Evolutionary conservation across 371 early-diverging fungal genomes (phyloP).

Genomic region (Mucor irregularis): DNA sequence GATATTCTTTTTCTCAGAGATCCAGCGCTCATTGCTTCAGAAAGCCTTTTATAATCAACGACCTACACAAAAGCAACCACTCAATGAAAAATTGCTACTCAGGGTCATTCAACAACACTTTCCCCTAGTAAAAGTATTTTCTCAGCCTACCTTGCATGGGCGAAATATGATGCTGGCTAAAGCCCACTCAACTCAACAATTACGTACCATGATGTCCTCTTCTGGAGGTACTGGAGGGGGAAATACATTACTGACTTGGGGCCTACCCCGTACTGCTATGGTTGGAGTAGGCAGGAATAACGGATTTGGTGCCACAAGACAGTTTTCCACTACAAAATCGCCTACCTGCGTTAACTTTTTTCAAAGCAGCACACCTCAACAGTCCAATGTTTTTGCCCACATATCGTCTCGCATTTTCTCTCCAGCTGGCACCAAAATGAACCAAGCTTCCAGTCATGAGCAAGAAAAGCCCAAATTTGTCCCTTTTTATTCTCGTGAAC

Average conservation of each 20-base stretch:
- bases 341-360: slow-evolving; percentile 18
- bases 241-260: slow-evolving; percentile 15
- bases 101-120: slow-evolving; percentile 23
- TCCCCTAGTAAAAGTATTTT: slow-evolving; percentile 29
- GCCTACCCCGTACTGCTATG: slow-evolving; percentile 22
- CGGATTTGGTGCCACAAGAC: slow-evolving; percentile 10
- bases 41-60: background rate
- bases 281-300: slow-evolving; percentile 16
- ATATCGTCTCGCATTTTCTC: slow-evolving; percentile 32
- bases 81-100: slow-evolving; percentile 8
- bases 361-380: slow-evolving; percentile 12
- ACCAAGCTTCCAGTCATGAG: slow-evolving; percentile 1
- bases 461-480: background rate
- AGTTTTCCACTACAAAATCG: slow-evolving; percentile 28
- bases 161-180: background rate
- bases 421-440: slow-evolving; percentile 18
- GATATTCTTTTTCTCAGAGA: slow-evolving; percentile 5
- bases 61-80: background rate
- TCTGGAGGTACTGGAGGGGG: slow-evolving; percentile 4
- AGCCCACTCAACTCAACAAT: slow-evolving; percentile 14
- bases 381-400: slow-evolving; percentile 18
- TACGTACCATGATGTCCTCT: slow-evolving; percentile 27
- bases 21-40: slow-evolving; percentile 7
- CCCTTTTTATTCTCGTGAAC: background rate
- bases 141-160: slow-evolving; percentile 17